phyloP scores from a whole-genome alignment of 139 green algal species.

The Chlamydomonas schloesseri region DNA sequence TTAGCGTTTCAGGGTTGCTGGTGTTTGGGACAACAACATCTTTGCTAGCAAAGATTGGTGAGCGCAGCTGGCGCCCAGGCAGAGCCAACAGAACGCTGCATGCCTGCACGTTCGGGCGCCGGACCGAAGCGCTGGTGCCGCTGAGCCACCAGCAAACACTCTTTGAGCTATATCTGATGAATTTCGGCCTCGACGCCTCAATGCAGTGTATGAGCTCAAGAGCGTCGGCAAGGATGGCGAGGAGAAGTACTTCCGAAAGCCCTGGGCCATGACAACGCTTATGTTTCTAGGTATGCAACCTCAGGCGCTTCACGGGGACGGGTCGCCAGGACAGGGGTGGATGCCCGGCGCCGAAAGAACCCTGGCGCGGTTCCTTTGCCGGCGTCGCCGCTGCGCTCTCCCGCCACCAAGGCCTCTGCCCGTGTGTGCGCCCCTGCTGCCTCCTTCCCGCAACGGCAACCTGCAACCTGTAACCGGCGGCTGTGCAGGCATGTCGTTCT shows the following conservation, averaged over 20 bases:
- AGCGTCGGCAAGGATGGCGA: constrained; percentile 59
- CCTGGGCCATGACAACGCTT: constrained; percentile 70
- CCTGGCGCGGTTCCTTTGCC: background rate
- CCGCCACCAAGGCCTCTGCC: too few relatives aligned
- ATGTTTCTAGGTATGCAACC: constrained; percentile 64
- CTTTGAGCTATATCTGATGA: too few relatives aligned
- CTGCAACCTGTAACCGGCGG: too few relatives aligned
- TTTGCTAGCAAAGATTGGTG: constrained; percentile 88
- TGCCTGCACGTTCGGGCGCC: background rate
- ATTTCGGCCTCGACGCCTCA: too few relatives aligned
- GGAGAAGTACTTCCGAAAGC: constrained; percentile 76
- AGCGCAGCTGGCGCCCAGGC: too few relatives aligned
- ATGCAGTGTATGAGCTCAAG: constrained; percentile 72
- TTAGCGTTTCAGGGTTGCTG: constrained; percentile 74
- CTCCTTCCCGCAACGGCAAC: too few relatives aligned
- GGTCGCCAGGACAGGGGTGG: too few relatives aligned
- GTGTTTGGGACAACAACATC: constrained; percentile 88
- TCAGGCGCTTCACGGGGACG: too few relatives aligned
- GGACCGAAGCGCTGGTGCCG: background rate
- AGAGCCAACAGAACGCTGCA: too few relatives aligned
- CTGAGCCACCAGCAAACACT: too few relatives aligned
- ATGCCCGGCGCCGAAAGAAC: too few relatives aligned
- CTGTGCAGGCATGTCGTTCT: constrained; percentile 72
- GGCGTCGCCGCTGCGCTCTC: background rate
- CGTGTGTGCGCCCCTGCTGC: too few relatives aligned